These are phyloP conservation scores for Vachellia collinsii DNA, from an alignment of 306 rosid genomes.

Conservation along the genomic window DNA sequence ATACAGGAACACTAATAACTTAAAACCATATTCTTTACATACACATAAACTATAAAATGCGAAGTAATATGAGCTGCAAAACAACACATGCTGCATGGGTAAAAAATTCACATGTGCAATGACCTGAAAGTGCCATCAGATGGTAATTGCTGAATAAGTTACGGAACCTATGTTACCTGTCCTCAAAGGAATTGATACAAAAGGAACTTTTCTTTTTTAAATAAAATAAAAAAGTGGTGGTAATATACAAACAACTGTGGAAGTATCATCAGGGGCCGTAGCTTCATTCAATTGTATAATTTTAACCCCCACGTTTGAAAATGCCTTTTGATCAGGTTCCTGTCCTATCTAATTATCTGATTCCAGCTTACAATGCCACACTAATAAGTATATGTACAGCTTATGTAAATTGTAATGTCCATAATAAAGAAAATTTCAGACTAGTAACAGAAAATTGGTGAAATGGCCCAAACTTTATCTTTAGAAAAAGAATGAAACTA, in stretches of 20 bases:
- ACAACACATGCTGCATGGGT: neutral
- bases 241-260: neutral
- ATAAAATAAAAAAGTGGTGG: neutral
- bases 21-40: neutral
- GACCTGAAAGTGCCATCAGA: neutral
- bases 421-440: conserved; percentile 13
- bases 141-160: neutral
- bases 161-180: neutral
- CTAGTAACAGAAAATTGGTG: neutral
- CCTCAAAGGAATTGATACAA: neutral
- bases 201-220: neutral
- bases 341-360: neutral
- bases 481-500: conserved; percentile 31
- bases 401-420: neutral
- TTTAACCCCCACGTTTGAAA: neutral
- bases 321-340: neutral
- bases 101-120: neutral
- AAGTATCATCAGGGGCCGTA: neutral
- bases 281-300: neutral
- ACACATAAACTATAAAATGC: neutral
- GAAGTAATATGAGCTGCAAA: neutral
- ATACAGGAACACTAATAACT: neutral
- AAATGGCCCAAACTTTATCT: conserved; percentile 9
- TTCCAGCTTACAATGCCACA: neutral
- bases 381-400: neutral